Conservation (phyloP, 805 yeast species). For the Ogataea paradorogensis region DNA sequence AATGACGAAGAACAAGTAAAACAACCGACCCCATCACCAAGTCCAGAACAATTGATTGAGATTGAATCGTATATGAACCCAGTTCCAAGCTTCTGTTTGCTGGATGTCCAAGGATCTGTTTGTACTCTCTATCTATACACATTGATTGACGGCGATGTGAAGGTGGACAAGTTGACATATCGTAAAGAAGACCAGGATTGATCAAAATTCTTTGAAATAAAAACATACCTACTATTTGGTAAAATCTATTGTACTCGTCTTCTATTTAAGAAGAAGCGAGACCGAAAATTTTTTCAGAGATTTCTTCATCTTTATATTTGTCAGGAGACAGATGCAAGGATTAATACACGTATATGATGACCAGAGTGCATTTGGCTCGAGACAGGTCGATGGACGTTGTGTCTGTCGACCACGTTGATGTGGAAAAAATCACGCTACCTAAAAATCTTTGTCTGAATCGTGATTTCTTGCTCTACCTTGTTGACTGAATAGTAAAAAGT, state of each 20-base stretch:
- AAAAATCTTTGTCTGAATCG: conserved; percentile 59
- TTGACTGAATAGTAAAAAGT: conserved; percentile 7
- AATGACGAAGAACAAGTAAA: not conserved
- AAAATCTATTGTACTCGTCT: conserved; percentile 4
- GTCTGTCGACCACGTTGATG: conserved; percentile 63
- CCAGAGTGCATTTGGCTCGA: conserved; percentile 99
- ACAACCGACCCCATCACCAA: too few species aligned
- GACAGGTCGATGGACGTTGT: conserved; percentile 47
- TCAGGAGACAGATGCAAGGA: conserved; percentile 15
- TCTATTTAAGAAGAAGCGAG: conserved; percentile 4
- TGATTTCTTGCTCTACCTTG: conserved; percentile 3
- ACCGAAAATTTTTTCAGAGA: conserved; percentile 9
- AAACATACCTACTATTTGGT: conserved; percentile 1
- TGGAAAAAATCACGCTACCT: conserved; percentile 99
- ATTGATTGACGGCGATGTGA: conserved; percentile 73
- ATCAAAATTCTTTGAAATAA: not conserved
- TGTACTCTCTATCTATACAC: conserved; percentile 87
- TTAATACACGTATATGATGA: conserved; percentile 57
- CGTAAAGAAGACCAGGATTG: conserved; percentile 40
- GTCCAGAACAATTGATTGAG: not conserved
- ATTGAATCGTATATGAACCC: conserved; percentile 35
- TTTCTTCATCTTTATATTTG: conserved; percentile 10
- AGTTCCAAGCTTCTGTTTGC: conserved; percentile 84
- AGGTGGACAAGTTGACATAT: conserved; percentile 82
- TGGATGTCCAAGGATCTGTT: conserved; percentile 77